phyloP scores from a whole-genome alignment of 371 early-diverging fungal genomes.

The Actinomortierella wolfii region DNA sequence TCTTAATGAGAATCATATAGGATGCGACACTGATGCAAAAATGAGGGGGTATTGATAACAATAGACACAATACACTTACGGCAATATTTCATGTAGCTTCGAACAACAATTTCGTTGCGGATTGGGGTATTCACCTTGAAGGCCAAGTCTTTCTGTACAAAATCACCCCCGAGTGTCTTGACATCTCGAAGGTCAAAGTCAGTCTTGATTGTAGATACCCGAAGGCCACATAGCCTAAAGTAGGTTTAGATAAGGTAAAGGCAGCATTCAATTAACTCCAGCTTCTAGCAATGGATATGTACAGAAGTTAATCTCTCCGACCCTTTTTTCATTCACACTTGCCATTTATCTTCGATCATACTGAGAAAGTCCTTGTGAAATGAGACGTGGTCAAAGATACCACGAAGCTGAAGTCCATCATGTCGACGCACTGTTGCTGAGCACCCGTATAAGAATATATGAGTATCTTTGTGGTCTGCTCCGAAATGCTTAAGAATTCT shows the following conservation, averaged over 20 bases:
- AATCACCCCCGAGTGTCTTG: slow-evolving; percentile 62
- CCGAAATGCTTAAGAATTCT: slow-evolving; percentile 78
- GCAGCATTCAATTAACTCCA: neutral
- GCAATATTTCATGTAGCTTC: slow-evolving; percentile 65
- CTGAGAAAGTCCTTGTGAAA: slow-evolving; percentile 76
- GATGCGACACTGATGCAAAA: too few species aligned
- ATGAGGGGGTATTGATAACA: too few species aligned
- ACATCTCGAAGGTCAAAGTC: slow-evolving; percentile 60
- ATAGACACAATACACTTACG: slow-evolving; percentile 23
- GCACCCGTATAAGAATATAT: slow-evolving; percentile 88
- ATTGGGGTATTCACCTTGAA: slow-evolving; percentile 63
- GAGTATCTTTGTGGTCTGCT: slow-evolving; percentile 47
- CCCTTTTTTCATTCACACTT: slow-evolving; percentile 6
- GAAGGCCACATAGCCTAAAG: slow-evolving; percentile 68
- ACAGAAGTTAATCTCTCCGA: neutral
- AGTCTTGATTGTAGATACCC: slow-evolving; percentile 70
- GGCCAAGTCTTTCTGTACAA: slow-evolving; percentile 58
- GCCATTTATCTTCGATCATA: slow-evolving; percentile 86
- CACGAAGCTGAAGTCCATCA: slow-evolving; percentile 75
- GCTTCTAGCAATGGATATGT: neutral
- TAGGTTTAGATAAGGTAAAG: too few species aligned
- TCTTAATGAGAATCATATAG: neutral
- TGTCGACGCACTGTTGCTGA: slow-evolving; percentile 89
- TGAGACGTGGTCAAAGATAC: slow-evolving; percentile 78
- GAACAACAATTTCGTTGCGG: slow-evolving; percentile 73